phyloP scores from a whole-genome alignment of 768 basidiomycete species.

The Coprinopsis cinerea region DNA sequence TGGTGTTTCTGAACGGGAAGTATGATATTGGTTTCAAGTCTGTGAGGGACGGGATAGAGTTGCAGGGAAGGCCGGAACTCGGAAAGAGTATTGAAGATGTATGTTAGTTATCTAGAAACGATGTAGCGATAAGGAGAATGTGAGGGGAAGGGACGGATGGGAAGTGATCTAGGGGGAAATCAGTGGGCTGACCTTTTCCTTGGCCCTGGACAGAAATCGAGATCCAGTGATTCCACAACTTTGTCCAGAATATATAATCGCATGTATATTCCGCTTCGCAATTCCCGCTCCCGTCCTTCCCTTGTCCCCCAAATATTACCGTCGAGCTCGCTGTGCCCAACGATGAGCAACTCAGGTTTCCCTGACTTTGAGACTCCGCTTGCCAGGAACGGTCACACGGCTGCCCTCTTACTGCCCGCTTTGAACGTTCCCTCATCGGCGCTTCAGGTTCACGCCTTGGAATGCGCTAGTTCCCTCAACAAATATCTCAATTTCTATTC shows the following conservation, averaged over 20 bases:
- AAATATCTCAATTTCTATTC: background rate
- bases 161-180: background rate
- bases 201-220: background rate
- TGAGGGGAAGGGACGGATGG: background rate
- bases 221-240: background rate
- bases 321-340: background rate
- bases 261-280: too few species aligned
- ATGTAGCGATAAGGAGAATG: too few species aligned
- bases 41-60: too few species aligned
- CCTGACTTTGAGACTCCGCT: conserved; percentile 6
- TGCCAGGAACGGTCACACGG: conserved; percentile 10
- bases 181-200: background rate
- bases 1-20: too few species aligned
- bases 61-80: too few species aligned
- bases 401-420: conserved; percentile 3
- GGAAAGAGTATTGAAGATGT: too few species aligned
- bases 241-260: background rate
- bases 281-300: too few species aligned
- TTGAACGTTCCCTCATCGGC: conserved; percentile 8
- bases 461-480: conserved; percentile 3
- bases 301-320: background rate
- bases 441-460: conserved; percentile 3
- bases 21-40: too few species aligned
- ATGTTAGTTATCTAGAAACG: too few species aligned
- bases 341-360: background rate